phyloP scores from a whole-genome alignment of 2,329 filamentous ascomycete genomes.

The Fusarium devonianum region DNA sequence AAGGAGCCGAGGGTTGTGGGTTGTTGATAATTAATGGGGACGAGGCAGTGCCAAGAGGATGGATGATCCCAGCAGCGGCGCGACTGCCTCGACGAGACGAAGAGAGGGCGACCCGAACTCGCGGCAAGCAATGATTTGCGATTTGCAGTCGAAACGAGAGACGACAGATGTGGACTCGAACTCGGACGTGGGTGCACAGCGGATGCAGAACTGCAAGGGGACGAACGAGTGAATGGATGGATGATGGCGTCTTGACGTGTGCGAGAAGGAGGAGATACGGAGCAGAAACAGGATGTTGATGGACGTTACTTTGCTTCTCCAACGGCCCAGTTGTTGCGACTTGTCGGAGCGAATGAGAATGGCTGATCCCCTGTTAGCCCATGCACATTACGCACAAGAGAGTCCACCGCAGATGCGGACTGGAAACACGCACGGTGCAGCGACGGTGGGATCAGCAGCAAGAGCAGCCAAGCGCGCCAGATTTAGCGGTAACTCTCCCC shows the following conservation, averaged over 20 bases:
- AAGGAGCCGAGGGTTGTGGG: conserved; percentile 21
- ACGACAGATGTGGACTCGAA: too few relatives aligned
- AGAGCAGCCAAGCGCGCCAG: conserved; percentile 14
- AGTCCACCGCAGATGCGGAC: conserved; percentile 38
- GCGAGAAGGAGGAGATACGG: conserved; percentile 14
- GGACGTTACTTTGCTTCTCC: conserved; percentile 34
- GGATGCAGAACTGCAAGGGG: conserved; percentile 26
- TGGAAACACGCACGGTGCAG: conserved; percentile 23
- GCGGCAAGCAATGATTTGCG: conserved; percentile 13
- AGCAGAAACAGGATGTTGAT: conserved; percentile 30
- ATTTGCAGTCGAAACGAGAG: conserved; percentile 21
- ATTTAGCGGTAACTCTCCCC: conserved; percentile 35
- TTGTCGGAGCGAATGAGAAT: conserved; percentile 31
- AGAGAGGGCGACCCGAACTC: conserved; percentile 16
- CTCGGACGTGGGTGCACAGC: too few relatives aligned
- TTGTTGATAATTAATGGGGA: conserved; percentile 7
- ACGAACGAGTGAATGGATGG: conserved; percentile 20
- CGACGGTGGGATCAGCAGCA: background rate
- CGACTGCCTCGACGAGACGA: conserved; percentile 26
- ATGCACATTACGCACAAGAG: conserved; percentile 13
- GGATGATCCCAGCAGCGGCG: conserved; percentile 35
- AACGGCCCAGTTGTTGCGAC: conserved; percentile 31
- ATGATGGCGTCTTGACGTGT: conserved; percentile 6
- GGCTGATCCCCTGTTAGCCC: conserved; percentile 9
- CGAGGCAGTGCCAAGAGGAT: conserved; percentile 25